phyloP scores from a whole-genome alignment of 805 yeast genomes.

The Yarrowia sp. region DNA sequence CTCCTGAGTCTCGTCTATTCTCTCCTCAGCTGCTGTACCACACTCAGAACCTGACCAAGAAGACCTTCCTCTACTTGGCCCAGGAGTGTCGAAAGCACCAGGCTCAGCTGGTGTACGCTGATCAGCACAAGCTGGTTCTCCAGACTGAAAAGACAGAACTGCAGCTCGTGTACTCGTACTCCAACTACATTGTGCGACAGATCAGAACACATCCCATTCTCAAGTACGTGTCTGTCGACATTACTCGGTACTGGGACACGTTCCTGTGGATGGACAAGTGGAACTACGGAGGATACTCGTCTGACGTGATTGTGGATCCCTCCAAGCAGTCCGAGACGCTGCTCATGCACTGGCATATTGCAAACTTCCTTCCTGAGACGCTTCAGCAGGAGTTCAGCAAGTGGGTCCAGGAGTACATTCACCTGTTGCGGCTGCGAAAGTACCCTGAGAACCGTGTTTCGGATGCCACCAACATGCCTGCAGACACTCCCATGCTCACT shows the following conservation, averaged over 20 bases:
- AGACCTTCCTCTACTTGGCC: slow-evolving; percentile 78
- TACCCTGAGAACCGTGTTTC: slow-evolving; percentile 49
- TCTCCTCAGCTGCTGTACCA: slow-evolving; percentile 84
- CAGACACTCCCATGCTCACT: slow-evolving; percentile 11
- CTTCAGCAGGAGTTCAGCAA: slow-evolving; percentile 84
- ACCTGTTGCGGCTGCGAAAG: slow-evolving; percentile 69
- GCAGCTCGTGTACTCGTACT: slow-evolving; percentile 88
- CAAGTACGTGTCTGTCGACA: slow-evolving; percentile 75
- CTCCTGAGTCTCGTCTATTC: slow-evolving; percentile 72
- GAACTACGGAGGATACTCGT: slow-evolving; percentile 77
- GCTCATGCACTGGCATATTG: slow-evolving; percentile 77
- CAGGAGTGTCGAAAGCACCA: slow-evolving; percentile 82
- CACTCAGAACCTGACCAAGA: slow-evolving; percentile 83
- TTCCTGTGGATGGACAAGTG: slow-evolving; percentile 93
- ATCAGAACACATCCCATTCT: slow-evolving; percentile 82
- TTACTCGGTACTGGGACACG: slow-evolving; percentile 88
- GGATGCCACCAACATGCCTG: not conserved
- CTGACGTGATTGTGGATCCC: slow-evolving; percentile 43
- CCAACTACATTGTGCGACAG: slow-evolving; percentile 80
- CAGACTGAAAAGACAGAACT: slow-evolving; percentile 79
- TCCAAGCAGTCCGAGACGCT: slow-evolving; percentile 50
- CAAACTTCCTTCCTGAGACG: slow-evolving; percentile 72
- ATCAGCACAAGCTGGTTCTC: slow-evolving; percentile 73
- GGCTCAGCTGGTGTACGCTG: slow-evolving; percentile 80
- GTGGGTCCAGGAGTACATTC: slow-evolving; percentile 69